Conservation (phyloP, 768 basidiomycete species). For the Rhodotorula taiwanensis region DNA sequence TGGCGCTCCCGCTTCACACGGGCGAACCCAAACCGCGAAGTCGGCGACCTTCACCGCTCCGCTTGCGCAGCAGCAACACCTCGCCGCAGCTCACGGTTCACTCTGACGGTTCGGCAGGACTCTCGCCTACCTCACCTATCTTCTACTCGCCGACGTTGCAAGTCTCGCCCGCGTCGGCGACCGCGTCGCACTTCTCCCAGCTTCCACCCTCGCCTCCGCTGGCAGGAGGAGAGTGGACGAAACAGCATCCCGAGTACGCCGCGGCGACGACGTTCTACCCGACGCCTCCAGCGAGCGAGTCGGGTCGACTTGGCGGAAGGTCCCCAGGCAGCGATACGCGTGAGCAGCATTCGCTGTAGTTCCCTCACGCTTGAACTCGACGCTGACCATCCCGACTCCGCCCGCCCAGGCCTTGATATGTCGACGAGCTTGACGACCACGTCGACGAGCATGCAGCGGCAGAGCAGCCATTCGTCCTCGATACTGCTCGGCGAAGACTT, state of each 20-base stretch:
- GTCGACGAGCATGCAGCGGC: background rate
- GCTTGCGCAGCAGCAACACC: conserved; percentile 2
- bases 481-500: conserved; percentile 27
- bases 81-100: background rate
- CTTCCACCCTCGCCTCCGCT: conserved; percentile 20
- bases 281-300: conserved; percentile 8
- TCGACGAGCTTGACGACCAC: background rate
- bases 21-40: background rate
- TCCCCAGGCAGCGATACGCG: too few relatives aligned
- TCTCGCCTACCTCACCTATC: conserved; percentile 3
- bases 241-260: too few relatives aligned
- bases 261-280: background rate
- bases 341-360: too few relatives aligned
- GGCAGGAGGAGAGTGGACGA: background rate
- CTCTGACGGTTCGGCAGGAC: background rate
- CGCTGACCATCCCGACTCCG: too few relatives aligned
- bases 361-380: too few relatives aligned
- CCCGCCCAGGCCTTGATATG: conserved; percentile 8
- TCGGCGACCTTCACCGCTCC: background rate
- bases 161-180: background rate
- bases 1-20: conserved; percentile 9
- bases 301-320: background rate
- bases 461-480: conserved; percentile 1
- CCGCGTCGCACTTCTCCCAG: conserved; percentile 12
- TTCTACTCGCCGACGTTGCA: conserved; percentile 9